Conservation (phyloP, 2,329 filamentous ascomycete species). For the Graphilbum ipis-grandicollis region DNA sequence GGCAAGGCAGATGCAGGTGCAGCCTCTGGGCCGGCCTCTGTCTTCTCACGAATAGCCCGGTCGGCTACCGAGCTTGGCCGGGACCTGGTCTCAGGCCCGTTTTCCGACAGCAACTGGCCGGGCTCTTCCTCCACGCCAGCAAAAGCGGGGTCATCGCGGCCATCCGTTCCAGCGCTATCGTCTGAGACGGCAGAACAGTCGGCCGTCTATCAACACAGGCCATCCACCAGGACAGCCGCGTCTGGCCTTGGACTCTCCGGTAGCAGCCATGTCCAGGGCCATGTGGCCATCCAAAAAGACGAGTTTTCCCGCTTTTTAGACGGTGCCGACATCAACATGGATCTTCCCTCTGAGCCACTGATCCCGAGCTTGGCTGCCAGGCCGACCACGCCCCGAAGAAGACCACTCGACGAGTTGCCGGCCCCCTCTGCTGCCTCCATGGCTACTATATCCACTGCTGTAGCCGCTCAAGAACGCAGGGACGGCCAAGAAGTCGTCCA, state of each 20-base stretch:
- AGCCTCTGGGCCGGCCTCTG: not conserved
- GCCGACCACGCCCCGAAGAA: too few relatives aligned
- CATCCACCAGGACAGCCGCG: not conserved
- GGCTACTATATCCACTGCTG: conserved; percentile 7
- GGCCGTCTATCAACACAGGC: not conserved
- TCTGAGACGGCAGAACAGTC: not conserved
- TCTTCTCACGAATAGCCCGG: conserved; percentile 12
- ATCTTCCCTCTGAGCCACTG: conserved; percentile 2
- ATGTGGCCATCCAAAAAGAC: conserved; percentile 15
- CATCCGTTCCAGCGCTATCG: too few relatives aligned
- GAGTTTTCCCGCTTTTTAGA: conserved; percentile 21
- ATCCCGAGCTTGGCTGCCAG: not conserved
- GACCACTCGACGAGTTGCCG: too few relatives aligned
- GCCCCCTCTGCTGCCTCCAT: too few relatives aligned
- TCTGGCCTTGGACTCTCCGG: not conserved
- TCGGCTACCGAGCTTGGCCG: conserved; percentile 13
- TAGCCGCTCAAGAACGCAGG: conserved; percentile 16
- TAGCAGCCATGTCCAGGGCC: conserved; percentile 11
- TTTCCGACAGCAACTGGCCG: not conserved
- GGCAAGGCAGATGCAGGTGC: not conserved
- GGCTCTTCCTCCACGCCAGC: conserved; percentile 6
- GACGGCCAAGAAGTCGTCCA: conserved; percentile 23
- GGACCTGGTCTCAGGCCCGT: conserved; percentile 6
- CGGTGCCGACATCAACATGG: conserved; percentile 4
- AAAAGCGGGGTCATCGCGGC: conserved; percentile 10